phyloP scores from a whole-genome alignment of 768 basidiomycete genomes.

The Kwoniella botswanensis region DNA sequence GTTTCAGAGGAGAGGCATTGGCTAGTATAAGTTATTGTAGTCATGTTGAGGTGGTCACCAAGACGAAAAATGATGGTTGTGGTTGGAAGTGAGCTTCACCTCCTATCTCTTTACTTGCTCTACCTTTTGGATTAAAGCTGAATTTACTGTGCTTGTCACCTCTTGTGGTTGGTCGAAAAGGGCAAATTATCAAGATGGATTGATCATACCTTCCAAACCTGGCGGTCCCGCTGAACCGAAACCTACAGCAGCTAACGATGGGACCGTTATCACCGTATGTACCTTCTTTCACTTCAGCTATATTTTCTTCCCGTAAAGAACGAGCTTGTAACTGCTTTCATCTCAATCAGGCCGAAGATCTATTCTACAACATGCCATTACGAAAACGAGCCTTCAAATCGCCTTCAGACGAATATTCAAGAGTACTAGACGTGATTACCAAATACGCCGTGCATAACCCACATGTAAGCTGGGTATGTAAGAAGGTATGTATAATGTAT shows the following conservation, averaged over 20 bases:
- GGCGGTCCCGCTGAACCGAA: slow-evolving; percentile 77
- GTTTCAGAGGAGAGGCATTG: slow-evolving; percentile 94
- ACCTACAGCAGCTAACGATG: slow-evolving; percentile 91
- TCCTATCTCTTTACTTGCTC: background rate
- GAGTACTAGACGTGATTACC: slow-evolving; percentile 88
- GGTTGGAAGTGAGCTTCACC: slow-evolving; percentile 83
- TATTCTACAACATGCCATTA: slow-evolving; percentile 91
- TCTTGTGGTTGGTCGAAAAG: slow-evolving; percentile 59
- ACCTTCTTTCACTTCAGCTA: background rate
- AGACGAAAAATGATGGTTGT: slow-evolving; percentile 77
- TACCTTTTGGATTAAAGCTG: too few relatives aligned
- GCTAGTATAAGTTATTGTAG: slow-evolving; percentile 95
- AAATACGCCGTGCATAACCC: slow-evolving; percentile 95
- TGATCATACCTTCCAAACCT: slow-evolving; percentile 70
- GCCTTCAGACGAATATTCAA: slow-evolving; percentile 85
- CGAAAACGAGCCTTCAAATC: slow-evolving; percentile 83
- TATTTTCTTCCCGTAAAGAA: background rate
- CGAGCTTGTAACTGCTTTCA: background rate
- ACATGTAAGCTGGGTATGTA: slow-evolving; percentile 83
- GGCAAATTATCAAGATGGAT: slow-evolving; percentile 80
- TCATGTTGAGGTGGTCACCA: slow-evolving; percentile 85
- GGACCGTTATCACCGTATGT: slow-evolving; percentile 81
- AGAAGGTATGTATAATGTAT: slow-evolving; percentile 67
- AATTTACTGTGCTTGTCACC: too few relatives aligned
- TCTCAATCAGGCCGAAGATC: slow-evolving; percentile 77